Evolutionary conservation across 2,329 filamentous ascomycete species (phyloP), one percentile per base, ranked within the genome.

Genomic region (Aschersonia sp.): DNA sequence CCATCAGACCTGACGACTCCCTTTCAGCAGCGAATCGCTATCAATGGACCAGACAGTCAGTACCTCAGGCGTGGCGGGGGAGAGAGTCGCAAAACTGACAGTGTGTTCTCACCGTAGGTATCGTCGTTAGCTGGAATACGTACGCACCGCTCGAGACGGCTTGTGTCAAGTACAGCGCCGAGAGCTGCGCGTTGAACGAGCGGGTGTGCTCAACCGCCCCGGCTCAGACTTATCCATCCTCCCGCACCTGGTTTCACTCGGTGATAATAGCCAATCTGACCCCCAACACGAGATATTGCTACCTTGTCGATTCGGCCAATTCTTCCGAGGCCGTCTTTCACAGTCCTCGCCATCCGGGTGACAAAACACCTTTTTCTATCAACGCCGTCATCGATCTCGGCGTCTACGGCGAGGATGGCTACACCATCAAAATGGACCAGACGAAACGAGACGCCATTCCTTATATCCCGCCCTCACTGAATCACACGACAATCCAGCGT

Each of bases 201-300:
- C 47, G 66, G 44, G 59, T 63, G 3, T 78, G 74, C 59, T 71
- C 72, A 1, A 60, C 58, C 11, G 58, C 52, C 4, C 72, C 73
- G 0, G 60, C 64, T 7, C 4, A 41, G 6, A 77, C 74, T 1
- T 78, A 78, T 51, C 56, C 62, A 1, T 71, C 69, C 1, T 76
- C 74, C n/a, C 66, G 73, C 10, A 79, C 74, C 1, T 76, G 66
- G 53, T 68, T 67, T 37, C 72, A 77, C 51, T 61, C 63, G 0
- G 75, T 75, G 1, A 63, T 62, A 2, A 58, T 79, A 35, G 62
- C 62, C 0, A 63, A 56, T 6, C 59, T 80, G 22, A 60, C 59
- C 0, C 68, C 76, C 0, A 73, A 69, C 1, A 77, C 74, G 1
- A 76, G 67, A 0, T 80, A 80, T 58, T 79, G 75, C 63, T 80